Evolutionary conservation across 176 grass and related monocot species (phyloP).

Genomic region (Carex pumila): DNA sequence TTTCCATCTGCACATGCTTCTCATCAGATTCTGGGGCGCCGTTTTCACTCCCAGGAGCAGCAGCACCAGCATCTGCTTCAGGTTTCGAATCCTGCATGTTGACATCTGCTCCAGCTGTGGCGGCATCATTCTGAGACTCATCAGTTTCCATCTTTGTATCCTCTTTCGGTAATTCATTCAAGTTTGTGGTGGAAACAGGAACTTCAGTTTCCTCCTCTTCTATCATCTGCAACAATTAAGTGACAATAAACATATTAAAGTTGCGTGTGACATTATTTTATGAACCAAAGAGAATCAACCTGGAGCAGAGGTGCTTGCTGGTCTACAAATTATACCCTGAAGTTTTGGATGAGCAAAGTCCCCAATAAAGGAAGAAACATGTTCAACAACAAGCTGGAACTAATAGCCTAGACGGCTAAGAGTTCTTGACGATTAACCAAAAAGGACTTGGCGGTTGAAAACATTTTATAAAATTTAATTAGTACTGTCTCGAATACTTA

Average conservation of each 20-base stretch:
- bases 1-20: conserved; percentile 81
- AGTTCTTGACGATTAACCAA: neutral
- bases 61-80: conserved; percentile 35
- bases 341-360: neutral
- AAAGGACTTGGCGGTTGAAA: neutral
- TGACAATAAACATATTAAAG: neutral
- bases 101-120: conserved; percentile 35
- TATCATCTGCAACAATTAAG: conserved; percentile 48
- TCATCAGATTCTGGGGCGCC: conserved; percentile 41
- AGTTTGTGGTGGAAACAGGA: conserved; percentile 32
- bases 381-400: neutral
- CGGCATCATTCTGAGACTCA: conserved; percentile 30
- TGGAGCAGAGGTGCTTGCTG: neutral
- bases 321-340: neutral
- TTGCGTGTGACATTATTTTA: neutral
- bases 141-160: conserved; percentile 67
- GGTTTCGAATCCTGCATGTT: conserved; percentile 65
- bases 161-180: conserved; percentile 39
- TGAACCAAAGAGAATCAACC: neutral
- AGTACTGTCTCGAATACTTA: conserved; percentile 19
- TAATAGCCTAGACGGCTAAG: neutral
- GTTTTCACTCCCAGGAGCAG: conserved; percentile 38
- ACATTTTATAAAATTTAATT: conserved; percentile 1
- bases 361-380: neutral
- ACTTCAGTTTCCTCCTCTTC: conserved; percentile 77